Evolutionary conservation across 768 basidiomycete genomes (phyloP).

Genomic region (Suillus placidus): DNA sequence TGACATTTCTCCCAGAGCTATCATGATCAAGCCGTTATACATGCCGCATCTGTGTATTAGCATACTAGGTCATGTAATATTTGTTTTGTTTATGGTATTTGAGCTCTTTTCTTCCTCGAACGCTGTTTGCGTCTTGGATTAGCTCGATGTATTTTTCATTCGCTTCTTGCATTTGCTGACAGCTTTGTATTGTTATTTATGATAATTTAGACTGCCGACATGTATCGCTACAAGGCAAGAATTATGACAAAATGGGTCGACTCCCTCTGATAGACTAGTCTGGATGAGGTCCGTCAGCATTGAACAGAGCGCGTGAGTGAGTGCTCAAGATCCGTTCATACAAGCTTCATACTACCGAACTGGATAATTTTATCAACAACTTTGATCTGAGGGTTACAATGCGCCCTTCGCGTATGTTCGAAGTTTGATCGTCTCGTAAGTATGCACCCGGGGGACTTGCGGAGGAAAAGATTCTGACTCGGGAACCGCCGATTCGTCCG

Average conservation of each 20-base stretch:
- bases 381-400: constrained; percentile 2
- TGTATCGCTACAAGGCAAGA: background rate
- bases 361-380: background rate
- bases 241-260: background rate
- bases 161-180: background rate
- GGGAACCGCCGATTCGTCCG: background rate
- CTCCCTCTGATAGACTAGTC: background rate
- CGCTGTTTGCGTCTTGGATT: background rate
- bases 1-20: background rate
- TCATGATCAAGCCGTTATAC: background rate
- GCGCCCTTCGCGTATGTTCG: background rate
- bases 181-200: background rate
- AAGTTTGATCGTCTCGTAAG: background rate
- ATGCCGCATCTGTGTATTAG: background rate
- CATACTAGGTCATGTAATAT: background rate
- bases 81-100: background rate
- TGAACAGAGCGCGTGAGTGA: background rate
- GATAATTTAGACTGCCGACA: background rate
- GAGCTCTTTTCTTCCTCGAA: background rate
- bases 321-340: background rate
- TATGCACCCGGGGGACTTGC: background rate
- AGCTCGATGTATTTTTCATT: background rate
- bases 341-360: background rate
- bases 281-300: background rate
- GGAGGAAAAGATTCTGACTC: background rate